These are phyloP conservation scores for Dothistroma septosporum DNA, from an alignment of 2,329 filamentous ascomycete genomes.

Conservation along the genomic window DNA sequence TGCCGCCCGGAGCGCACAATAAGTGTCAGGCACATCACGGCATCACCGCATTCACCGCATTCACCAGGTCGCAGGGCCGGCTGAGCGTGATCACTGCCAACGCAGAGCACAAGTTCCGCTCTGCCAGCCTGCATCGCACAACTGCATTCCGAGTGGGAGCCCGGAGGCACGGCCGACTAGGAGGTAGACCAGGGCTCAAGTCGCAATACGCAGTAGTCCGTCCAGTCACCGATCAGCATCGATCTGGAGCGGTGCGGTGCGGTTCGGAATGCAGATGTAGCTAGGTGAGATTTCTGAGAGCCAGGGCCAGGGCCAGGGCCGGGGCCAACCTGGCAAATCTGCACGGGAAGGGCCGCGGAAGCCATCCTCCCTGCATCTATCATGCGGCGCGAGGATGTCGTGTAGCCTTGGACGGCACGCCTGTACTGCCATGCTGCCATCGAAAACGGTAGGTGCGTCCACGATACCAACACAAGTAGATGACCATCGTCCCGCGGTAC, in stretches of 20 bases:
- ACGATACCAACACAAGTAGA: not conserved
- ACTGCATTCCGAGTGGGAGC: not conserved
- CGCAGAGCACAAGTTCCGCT: not conserved
- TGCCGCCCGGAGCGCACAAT: conserved; percentile 1
- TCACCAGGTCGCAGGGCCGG: conserved; percentile 6
- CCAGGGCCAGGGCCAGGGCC: not conserved
- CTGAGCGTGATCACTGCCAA: not conserved
- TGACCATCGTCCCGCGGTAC: not conserved
- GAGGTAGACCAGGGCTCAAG: conserved; percentile 8
- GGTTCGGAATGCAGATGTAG: conserved; percentile 17
- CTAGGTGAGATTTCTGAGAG: conserved; percentile 14
- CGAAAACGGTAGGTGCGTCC: not conserved
- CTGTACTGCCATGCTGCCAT: too few relatives aligned
- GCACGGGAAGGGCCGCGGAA: conserved; percentile 18
- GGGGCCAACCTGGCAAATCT: conserved; percentile 13
- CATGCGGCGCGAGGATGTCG: conserved; percentile 14
- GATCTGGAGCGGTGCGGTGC: conserved; percentile 16
- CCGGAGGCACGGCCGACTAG: conserved; percentile 8
- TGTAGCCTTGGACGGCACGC: conserved; percentile 7
- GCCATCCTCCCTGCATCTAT: not conserved
- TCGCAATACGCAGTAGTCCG: conserved; percentile 9
- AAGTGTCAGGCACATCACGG: not conserved
- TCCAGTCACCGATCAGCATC: conserved; percentile 15
- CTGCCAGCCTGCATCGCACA: not conserved
- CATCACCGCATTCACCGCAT: too few relatives aligned